Evolutionary conservation across 129 eudicot genomes (phyloP), one percentile per base, ranked within the genome.

Genomic region (Flaveria robusta): DNA sequence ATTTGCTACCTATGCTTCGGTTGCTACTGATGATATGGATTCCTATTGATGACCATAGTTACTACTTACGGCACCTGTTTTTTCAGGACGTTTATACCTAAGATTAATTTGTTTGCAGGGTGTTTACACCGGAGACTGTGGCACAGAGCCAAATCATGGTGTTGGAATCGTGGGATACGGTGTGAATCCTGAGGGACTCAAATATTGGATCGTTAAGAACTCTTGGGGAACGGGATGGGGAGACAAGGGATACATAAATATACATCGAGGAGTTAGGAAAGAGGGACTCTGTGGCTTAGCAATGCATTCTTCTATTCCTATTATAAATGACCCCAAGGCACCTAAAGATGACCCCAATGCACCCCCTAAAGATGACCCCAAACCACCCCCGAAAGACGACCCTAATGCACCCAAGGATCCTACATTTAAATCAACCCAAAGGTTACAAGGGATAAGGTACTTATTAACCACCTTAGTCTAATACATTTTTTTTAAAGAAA

Each of bases 121-220:
- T 11, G 92, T 93, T 34, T 93, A 77, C 54, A 88, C 83, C 0
- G 98, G 98, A 58, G 73, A 69, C 1, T 93, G 98, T 68, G 95
- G 91, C 5, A 85, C 86, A 7, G 86, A 86, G 39, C 77, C 86
- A 29, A 65, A 83, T 64, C 98, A 90, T 8, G 82, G 49, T 9
- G 66, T 78, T 1, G 34, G 34, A 7, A 2, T 78, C 13, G 76
- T 78, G 14, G 82, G 82, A 24, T 78, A 78, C n/a, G 82, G 66
- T 27, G 76, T 49, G 52, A 45, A 13, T 3, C 52, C 56, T 0
- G 51, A 70, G 15, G 82, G 82, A 2, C 1, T 68, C 19, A 78
- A 78, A 75, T 78, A 59, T 37, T 78, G 76, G 76, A 56, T 22
- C 3, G 41, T 78, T 12, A 78, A 78, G 62, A 78, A 78, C 62